Conservation (phyloP, 2,329 filamentous ascomycete genomes). For the Colletotrichum spaethianum region DNA sequence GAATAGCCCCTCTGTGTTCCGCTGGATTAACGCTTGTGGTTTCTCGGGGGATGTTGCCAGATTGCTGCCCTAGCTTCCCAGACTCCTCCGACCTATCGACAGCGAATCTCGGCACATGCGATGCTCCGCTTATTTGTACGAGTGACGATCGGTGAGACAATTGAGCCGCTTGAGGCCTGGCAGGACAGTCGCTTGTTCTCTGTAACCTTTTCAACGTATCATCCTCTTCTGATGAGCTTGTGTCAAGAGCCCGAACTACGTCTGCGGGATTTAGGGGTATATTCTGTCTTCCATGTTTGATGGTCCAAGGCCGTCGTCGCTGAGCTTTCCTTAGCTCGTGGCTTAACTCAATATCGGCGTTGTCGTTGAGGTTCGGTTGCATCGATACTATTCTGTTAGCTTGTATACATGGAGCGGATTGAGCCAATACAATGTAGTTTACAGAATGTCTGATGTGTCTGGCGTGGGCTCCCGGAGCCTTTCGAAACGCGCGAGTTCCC, state of each 20-base stretch:
- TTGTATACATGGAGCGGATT: too few species aligned
- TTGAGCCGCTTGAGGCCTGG: background rate
- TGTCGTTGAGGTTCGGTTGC: slow-evolving; percentile 21
- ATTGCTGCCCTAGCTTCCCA: background rate
- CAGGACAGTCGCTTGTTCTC: background rate
- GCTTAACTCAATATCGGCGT: slow-evolving; percentile 36
- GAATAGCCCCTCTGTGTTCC: background rate
- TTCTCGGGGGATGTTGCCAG: background rate
- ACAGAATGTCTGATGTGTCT: slow-evolving; percentile 30
- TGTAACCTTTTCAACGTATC: background rate
- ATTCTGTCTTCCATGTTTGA: slow-evolving; percentile 7
- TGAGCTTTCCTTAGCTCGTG: slow-evolving; percentile 21
- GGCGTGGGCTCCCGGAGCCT: slow-evolving; percentile 4
- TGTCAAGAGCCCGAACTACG: background rate
- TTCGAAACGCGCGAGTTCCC: background rate
- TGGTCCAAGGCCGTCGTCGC: slow-evolving; percentile 3
- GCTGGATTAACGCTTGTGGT: background rate
- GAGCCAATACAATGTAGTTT: background rate
- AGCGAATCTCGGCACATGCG: background rate
- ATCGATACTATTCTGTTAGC: slow-evolving; percentile 33
- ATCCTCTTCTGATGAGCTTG: background rate
- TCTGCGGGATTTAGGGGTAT: background rate
- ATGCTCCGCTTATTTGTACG: background rate
- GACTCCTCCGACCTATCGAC: background rate
- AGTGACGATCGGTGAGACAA: background rate